Conservation (phyloP, 768 basidiomycete species). For the Coprinopsis cinerea region DNA sequence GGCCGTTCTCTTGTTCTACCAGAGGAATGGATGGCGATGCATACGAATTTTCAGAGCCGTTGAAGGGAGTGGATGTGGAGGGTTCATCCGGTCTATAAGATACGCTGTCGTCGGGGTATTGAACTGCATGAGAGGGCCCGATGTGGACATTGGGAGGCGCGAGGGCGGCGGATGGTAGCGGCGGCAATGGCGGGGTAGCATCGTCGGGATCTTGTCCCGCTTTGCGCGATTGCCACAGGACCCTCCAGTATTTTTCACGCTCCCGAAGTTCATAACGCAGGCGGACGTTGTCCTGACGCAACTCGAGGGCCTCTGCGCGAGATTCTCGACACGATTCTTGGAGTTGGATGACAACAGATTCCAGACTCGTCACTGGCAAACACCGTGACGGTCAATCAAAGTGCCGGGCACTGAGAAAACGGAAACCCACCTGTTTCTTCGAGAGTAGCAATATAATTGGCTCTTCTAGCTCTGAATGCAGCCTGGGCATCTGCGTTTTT, state of each 20-base stretch:
- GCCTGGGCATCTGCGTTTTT: slow-evolving; percentile 90
- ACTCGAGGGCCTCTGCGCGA: slow-evolving; percentile 52
- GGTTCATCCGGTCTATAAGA: slow-evolving; percentile 48
- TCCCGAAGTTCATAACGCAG: slow-evolving; percentile 62
- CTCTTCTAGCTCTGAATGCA: slow-evolving; percentile 73
- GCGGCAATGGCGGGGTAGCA: slow-evolving; percentile 47
- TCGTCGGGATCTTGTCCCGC: slow-evolving; percentile 43
- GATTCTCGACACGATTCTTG: slow-evolving; percentile 76
- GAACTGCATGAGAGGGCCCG: slow-evolving; percentile 29
- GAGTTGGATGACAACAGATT: slow-evolving; percentile 77
- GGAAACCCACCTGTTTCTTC: slow-evolving; percentile 62
- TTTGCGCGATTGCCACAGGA: slow-evolving; percentile 63
- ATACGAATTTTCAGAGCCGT: slow-evolving; percentile 24
- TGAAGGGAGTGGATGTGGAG: slow-evolving; percentile 42
- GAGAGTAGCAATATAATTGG: slow-evolving; percentile 82
- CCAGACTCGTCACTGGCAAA: slow-evolving; percentile 66
- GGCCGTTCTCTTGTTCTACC: slow-evolving; percentile 14
- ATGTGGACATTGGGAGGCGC: background rate
- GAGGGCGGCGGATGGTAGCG: slow-evolving; percentile 32
- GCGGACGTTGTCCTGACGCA: slow-evolving; percentile 60
- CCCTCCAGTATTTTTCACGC: slow-evolving; percentile 69
- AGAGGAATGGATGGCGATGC: slow-evolving; percentile 44
- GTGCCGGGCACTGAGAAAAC: slow-evolving; percentile 9
- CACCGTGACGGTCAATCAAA: slow-evolving; percentile 15
- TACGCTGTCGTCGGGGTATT: slow-evolving; percentile 33